Base-by-base conservation (phyloP, 2,329 filamentous ascomycete genomes). In the Cordyceps javanica region DNA sequence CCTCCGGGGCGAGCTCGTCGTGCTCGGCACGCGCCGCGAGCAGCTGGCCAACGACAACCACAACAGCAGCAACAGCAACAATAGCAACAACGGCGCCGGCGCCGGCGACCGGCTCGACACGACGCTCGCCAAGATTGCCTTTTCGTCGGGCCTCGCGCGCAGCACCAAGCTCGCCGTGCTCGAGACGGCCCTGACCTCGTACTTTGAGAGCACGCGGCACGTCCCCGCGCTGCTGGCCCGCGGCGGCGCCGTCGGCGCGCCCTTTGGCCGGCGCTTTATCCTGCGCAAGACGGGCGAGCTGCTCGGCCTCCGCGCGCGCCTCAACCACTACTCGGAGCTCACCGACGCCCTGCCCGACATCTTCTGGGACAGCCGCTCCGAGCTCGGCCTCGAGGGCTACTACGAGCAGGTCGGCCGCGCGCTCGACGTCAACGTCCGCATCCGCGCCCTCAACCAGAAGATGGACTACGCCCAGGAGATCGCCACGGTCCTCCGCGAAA, bases 401-500 rank as follows among this genome's bases (percentile, higher is more conserved):
- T 99, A 97, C 71, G 92, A 96, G 64, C 89, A 94, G 71, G 91
- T 97, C 41, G 92, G 93, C 41, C 85, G 87, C 56, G 91, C 91
- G 0, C 80, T 99, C 36, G 94, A 97, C 71, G 92, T 97, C 25
- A 89, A 90, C 34, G 90, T 94, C 26, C 83, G 94, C 52, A 97
- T 97, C 74, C 90, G 89, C 66, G 86, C 90, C 19, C 75, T 97
- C 64, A 99, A 99, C 70, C 90, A 96, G 75, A 96, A 96, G 76
- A 95, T 99, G 83, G 93, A 96, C 68, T 97, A 99, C 70, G 94
- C 93, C 1, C 90, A 94, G 67, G 93, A 97, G 71, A 97, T 97
- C 70, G 91, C 94, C 7, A 90, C 81, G 54, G 92, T 97, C 16
- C 75, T 97, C 60, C 81, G 94, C 59, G 91, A 97, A 71, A 86